A percentile compares a stretch with the other conserved stretches of the same genome.
phyloP scores from a whole-genome alignment of 257 asterid species.

The Fraxinus quadrangulata region DNA sequence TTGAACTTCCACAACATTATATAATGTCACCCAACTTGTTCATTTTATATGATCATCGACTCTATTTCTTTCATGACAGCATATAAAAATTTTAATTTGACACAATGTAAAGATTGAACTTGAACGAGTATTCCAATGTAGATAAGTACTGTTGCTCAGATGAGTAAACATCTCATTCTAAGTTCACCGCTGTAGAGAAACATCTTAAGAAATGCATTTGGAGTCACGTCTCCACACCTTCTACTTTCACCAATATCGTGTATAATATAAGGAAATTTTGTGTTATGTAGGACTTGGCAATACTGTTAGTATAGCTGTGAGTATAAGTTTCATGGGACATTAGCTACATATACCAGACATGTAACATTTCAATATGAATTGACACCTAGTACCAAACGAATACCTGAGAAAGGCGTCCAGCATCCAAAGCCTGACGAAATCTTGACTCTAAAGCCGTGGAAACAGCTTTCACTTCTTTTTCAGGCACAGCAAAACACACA shows the following conservation, averaged over 20 bases:
- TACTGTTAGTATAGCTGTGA: background rate
- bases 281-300: background rate
- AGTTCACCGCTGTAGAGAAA: background rate
- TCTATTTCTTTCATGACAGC: background rate
- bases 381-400: slow-evolving; percentile 9
- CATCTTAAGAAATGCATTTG: background rate
- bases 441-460: slow-evolving; percentile 82
- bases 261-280: background rate
- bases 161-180: background rate
- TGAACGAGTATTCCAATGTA: background rate
- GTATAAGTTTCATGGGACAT: background rate
- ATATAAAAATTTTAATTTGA: too few species aligned
- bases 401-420: slow-evolving; percentile 99
- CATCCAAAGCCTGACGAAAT: slow-evolving; percentile 85
- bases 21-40: background rate
- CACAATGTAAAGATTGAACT: background rate
- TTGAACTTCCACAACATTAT: slow-evolving; percentile 7
- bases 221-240: background rate
- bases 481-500: slow-evolving; percentile 98
- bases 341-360: slow-evolving; percentile 6
- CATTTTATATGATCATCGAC: background rate
- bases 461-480: slow-evolving; percentile 86
- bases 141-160: background rate
- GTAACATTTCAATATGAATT: slow-evolving; percentile 16
- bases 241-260: background rate